Evolutionary conservation across 2,329 filamentous ascomycete species (phyloP).

Genomic region (Stachybotrys chlorohalonatus): DNA sequence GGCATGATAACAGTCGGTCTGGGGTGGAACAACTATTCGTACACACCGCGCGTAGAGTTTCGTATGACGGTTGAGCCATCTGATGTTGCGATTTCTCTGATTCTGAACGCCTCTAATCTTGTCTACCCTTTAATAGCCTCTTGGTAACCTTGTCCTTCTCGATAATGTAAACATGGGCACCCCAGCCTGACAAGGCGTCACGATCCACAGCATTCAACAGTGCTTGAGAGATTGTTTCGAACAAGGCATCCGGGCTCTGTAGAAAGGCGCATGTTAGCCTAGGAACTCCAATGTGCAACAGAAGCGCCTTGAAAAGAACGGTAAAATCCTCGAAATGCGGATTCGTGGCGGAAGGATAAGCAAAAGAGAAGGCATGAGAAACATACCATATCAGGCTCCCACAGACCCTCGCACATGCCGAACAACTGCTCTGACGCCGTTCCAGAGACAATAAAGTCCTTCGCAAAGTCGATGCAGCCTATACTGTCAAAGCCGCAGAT

Average conservation of each 20-base stretch:
- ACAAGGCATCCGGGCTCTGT: slow-evolving; percentile 83
- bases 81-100: not conserved
- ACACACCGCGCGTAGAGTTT: not conserved
- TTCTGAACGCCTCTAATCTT: slow-evolving; percentile 54
- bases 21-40: not conserved
- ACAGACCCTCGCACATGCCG: slow-evolving; percentile 95
- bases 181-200: slow-evolving; percentile 95
- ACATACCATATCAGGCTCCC: slow-evolving; percentile 92
- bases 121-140: slow-evolving; percentile 93
- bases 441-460: slow-evolving; percentile 97
- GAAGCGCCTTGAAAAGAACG: slow-evolving; percentile 4
- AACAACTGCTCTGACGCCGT: slow-evolving; percentile 97
- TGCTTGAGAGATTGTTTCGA: slow-evolving; percentile 96
- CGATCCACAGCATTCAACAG: slow-evolving; percentile 92
- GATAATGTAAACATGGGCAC: slow-evolving; percentile 97
- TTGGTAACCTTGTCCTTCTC: slow-evolving; percentile 99
- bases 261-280: not conserved
- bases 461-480: slow-evolving; percentile 98
- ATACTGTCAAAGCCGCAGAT: slow-evolving; percentile 99
- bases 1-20: too few relatives aligned
- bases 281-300: slow-evolving; percentile 2
- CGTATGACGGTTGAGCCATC: not conserved
- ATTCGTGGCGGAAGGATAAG: not conserved
- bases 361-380: not conserved
- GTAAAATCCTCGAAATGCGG: not conserved